Evolutionary conservation across 495 filamentous ascomycete species (phyloP), one percentile per base, ranked within the genome.

Genomic region (Opeltia flavorubescens): DNA sequence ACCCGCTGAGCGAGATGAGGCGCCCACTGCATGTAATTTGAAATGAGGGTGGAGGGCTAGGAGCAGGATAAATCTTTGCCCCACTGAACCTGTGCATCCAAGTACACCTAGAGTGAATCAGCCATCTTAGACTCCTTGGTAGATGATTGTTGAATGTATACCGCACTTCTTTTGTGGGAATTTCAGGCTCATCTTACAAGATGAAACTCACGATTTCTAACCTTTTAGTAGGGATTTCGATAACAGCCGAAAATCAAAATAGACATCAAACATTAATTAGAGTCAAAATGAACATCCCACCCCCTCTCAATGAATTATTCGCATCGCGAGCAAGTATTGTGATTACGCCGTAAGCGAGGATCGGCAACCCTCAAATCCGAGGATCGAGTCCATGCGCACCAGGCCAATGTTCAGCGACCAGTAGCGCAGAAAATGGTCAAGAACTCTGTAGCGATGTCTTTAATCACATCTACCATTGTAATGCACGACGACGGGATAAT

Each of bases 11-110:
- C 83, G 73, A 34, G 78, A 70, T 12, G 85, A 89, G 46, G 86
- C 86, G 50, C 86, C 86, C 27, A 93, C 69, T 46, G 83, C 81
- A 34, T 84, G 77, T 24, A 91, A 75, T 31, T 74, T 71, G 51
- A 91, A 76, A 61, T 78, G 74, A 2, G 86, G 84, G 62, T 93
- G 86, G 29, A 80, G 72, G 33, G 82, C 78, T 48, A 91, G 78
- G 21, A 91, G 71, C 0, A 91, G 73, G 57, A 89, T 86, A 57
- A 91, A 91, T 50, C 85, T 76, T 64, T 89, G 85, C 43, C 86
- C 86, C 20, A 89, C 86, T 3, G 83, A 87, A 51, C 86, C 86
- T n/a, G 80, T 83, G 64, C 70, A 75, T 46, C 80, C 80, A 36
- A 83, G 68, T 38, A 83, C 80, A 52, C 77, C 79, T 78, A 45